Conservation (phyloP, 768 basidiomycete genomes). For the Rickenella mellea region DNA sequence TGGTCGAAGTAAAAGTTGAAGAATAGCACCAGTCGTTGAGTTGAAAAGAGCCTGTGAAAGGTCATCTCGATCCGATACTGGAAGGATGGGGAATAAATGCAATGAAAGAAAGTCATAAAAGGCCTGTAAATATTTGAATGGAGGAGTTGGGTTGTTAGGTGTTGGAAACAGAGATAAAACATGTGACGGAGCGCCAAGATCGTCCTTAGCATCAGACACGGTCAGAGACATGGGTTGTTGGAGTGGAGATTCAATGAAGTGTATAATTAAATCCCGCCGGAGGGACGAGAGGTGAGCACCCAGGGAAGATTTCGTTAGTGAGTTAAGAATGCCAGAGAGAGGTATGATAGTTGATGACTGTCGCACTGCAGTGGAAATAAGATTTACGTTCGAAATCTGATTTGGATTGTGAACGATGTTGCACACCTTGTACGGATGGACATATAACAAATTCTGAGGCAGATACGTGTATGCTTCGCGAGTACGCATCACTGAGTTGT, state of each 20-base stretch:
- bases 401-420: conserved; percentile 18
- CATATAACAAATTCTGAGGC: conserved; percentile 40
- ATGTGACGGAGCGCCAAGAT: conserved; percentile 26
- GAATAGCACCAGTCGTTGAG: conserved; percentile 48
- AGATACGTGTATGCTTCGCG: conserved; percentile 45
- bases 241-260: conserved; percentile 53
- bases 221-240: conserved; percentile 39
- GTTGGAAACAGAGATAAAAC: conserved; percentile 39
- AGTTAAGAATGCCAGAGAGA: conserved; percentile 46
- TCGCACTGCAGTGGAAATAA: conserved; percentile 40
- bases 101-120: conserved; percentile 55
- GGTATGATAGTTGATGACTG: conserved; percentile 41
- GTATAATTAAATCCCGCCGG: conserved; percentile 50
- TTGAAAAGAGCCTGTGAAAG: conserved; percentile 54
- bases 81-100: conserved; percentile 48
- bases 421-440: conserved; percentile 38
- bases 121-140: conserved; percentile 37
- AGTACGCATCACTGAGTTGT: conserved; percentile 60
- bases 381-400: conserved; percentile 1
- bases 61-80: conserved; percentile 29
- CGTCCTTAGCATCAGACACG: conserved; percentile 23
- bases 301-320: conserved; percentile 46
- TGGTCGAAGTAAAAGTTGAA: conserved; percentile 59
- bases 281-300: conserved; percentile 47
- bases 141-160: conserved; percentile 30